Evolutionary conservation across 2,329 filamentous ascomycete species (phyloP).

Genomic region (Trichoderma polysporum): DNA sequence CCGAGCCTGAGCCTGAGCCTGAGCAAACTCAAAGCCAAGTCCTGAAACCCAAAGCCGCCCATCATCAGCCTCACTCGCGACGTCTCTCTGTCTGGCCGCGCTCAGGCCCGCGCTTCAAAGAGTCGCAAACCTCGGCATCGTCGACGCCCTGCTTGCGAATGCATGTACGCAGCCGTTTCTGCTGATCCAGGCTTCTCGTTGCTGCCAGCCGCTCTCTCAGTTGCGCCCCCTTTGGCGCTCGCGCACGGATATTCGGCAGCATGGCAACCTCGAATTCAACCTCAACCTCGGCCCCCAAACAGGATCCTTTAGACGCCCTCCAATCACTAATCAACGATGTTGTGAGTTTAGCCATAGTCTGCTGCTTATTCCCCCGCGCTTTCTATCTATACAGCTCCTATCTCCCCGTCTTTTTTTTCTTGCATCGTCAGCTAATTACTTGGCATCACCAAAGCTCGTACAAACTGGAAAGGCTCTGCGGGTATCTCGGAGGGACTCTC

Average conservation of each 20-base stretch:
- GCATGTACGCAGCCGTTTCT: not conserved
- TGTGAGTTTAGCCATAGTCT: slow-evolving; percentile 39
- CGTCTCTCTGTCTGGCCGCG: not conserved
- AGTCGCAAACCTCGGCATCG: not conserved
- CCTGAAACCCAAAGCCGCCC: not conserved
- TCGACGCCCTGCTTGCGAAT: not conserved
- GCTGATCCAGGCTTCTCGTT: not conserved
- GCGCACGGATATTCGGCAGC: not conserved
- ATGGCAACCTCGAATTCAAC: slow-evolving; percentile 2
- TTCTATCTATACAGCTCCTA: not conserved
- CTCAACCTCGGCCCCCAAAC: slow-evolving; percentile 22
- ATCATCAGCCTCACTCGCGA: slow-evolving; percentile 1
- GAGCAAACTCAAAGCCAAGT: too few relatives aligned
- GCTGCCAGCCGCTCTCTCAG: not conserved
- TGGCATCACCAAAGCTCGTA: slow-evolving; percentile 49
- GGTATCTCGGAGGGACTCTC: slow-evolving; percentile 46
- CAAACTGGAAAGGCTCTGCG: slow-evolving; percentile 59
- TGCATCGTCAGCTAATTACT: slow-evolving; percentile 16
- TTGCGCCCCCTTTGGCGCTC: not conserved
- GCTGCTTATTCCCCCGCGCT: not conserved
- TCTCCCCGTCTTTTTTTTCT: not conserved
- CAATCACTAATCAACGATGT: slow-evolving; percentile 55
- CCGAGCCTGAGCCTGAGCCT: not conserved
- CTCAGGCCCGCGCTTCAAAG: not conserved
- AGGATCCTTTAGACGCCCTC: slow-evolving; percentile 48